These are phyloP conservation scores for Rhizopus microsporus DNA, from an alignment of 371 early-diverging fungal genomes.

Conservation along the genomic window DNA sequence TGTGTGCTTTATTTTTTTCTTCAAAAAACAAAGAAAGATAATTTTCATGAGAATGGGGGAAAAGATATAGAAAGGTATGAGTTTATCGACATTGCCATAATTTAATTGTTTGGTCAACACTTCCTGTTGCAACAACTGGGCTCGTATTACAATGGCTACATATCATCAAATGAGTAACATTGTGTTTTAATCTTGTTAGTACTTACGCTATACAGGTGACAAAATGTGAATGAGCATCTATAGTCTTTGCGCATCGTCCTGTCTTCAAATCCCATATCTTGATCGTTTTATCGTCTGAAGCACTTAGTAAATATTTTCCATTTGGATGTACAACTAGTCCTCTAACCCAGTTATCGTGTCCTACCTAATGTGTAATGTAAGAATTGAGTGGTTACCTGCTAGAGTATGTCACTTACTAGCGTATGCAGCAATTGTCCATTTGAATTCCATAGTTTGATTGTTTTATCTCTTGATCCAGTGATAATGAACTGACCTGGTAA, in stretches of 20 bases:
- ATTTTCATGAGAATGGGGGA: neutral
- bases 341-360: constrained; percentile 97
- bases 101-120: constrained; percentile 77
- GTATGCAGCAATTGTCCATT: constrained; percentile 75
- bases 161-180: constrained; percentile 12
- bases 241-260: constrained; percentile 78
- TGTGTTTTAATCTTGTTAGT: constrained; percentile 17
- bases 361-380: constrained; percentile 39
- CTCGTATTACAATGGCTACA: constrained; percentile 48
- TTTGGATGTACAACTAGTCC: constrained; percentile 80
- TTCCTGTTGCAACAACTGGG: constrained; percentile 81
- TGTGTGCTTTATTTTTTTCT: neutral
- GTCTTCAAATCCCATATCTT: constrained; percentile 87
- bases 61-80: neutral
- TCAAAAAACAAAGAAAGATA: constrained; percentile 8
- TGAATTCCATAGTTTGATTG: constrained; percentile 86
- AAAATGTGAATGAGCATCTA: constrained; percentile 89
- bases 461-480: constrained; percentile 89
- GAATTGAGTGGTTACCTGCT: neutral
- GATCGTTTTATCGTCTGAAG: constrained; percentile 86
- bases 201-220: constrained; percentile 79
- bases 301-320: constrained; percentile 78
- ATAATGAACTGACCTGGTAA: constrained; percentile 72
- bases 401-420: constrained; percentile 45
- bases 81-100: constrained; percentile 67